A percentile compares a stretch with the other conserved stretches of the same genome.
Conservation (phyloP, 306 rosid genomes). For the Begonia loranthoides region DNA sequence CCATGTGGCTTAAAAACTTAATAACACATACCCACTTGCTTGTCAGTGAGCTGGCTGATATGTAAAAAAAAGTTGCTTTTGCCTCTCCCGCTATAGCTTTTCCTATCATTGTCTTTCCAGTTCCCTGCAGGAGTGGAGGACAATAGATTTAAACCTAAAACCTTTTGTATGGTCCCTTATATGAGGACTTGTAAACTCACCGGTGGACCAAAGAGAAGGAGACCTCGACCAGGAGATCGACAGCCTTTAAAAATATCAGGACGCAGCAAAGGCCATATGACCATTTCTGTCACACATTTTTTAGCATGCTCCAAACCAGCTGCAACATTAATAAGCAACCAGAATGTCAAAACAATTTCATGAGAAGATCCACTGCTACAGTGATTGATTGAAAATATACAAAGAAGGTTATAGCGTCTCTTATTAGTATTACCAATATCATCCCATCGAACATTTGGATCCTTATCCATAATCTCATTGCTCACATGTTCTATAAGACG, state of each 20-base stretch:
- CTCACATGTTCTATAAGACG: constrained; percentile 94
- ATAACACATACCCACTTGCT: constrained; percentile 85
- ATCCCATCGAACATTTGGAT: constrained; percentile 85
- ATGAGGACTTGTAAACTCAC: constrained; percentile 39
- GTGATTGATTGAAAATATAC: constrained; percentile 6
- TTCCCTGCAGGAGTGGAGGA: constrained; percentile 46
- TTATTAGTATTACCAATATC: constrained; percentile 46
- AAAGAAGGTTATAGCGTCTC: constrained; percentile 11
- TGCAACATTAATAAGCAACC: constrained; percentile 12
- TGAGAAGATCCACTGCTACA: background rate
- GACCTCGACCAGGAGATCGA: constrained; percentile 92
- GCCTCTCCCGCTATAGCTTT: constrained; percentile 99
- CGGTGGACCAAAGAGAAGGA: constrained; percentile 96
- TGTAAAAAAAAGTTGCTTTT: constrained; percentile 91
- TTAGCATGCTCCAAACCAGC: constrained; percentile 92
- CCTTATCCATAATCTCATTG: constrained; percentile 91
- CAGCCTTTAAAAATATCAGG: constrained; percentile 91
- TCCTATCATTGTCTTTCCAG: constrained; percentile 98
- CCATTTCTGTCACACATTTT: constrained; percentile 82
- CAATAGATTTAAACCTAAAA: constrained; percentile 15
- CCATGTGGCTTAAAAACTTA: no score
- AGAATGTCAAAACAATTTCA: no score
- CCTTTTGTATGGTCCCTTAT: constrained; percentile 4
- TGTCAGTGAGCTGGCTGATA: constrained; percentile 88
- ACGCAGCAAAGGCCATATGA: constrained; percentile 70